A percentile compares a stretch with the other conserved stretches of the same genome.
Evolutionary conservation across 2,329 filamentous ascomycete genomes (phyloP).

Genomic region (Chaetomiaceae sp.): DNA sequence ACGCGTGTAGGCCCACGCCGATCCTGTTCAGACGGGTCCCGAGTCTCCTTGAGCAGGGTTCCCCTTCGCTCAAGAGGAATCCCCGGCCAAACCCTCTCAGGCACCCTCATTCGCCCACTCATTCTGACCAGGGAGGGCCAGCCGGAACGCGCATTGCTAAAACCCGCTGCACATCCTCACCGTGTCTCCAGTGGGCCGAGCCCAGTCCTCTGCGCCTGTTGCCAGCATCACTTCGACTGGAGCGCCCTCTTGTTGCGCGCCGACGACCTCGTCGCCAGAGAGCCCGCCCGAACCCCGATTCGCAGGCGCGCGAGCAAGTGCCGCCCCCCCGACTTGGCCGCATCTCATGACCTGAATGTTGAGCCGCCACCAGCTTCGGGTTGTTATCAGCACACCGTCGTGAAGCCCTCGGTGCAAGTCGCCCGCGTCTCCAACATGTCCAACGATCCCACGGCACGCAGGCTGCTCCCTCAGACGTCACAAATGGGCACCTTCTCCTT

Average conservation of each 20-base stretch:
- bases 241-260: not conserved
- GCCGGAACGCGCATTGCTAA: constrained; percentile 16
- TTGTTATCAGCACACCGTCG: constrained; percentile 13
- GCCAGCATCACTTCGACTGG: constrained; percentile 11
- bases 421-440: constrained; percentile 47
- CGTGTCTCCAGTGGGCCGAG: constrained; percentile 2
- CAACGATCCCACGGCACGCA: constrained; percentile 56
- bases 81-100: constrained; percentile 5
- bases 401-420: constrained; percentile 22
- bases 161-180: constrained; percentile 17
- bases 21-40: constrained; percentile 9
- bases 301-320: not conserved
- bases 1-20: constrained; percentile 4
- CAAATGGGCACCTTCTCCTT: constrained; percentile 75
- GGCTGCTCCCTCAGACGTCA: constrained; percentile 60
- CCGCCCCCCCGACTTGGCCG: not conserved
- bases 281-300: not conserved
- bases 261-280: not conserved
- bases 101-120: constrained; percentile 10
- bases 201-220: not conserved
- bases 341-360: constrained; percentile 18
- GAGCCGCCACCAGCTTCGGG: constrained; percentile 6
- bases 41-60: constrained; percentile 17
- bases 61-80: constrained; percentile 11
- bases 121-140: constrained; percentile 11